phyloP scores from a whole-genome alignment of 768 basidiomycete species.

The Leccinum arenicola region DNA sequence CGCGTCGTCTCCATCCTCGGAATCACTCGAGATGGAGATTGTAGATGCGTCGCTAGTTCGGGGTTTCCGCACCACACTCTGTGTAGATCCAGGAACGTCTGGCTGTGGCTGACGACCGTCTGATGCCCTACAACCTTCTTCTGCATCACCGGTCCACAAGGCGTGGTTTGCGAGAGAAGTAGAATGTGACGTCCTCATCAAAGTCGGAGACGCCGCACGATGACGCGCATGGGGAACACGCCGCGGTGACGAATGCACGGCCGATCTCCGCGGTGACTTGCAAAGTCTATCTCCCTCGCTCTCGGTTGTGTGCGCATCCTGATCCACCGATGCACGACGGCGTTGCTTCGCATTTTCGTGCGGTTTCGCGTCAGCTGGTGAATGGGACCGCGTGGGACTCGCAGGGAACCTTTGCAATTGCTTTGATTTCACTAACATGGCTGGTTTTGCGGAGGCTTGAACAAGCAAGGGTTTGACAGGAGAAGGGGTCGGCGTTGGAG shows the following conservation, averaged over 20 bases:
- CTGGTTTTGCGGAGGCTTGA: neutral
- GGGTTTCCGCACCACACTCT: no score
- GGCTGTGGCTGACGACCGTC: neutral
- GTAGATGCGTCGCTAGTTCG: no score
- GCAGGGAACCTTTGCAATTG: constrained; percentile 5
- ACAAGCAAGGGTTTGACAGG: neutral
- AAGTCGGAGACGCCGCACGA: constrained; percentile 16
- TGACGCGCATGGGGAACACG: neutral
- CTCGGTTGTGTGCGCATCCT: constrained; percentile 1
- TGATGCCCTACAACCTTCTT: neutral
- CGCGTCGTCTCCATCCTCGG: constrained; percentile 19
- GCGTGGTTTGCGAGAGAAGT: neutral
- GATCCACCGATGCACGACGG: constrained; percentile 1
- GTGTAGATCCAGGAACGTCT: neutral
- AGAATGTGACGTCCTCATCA: neutral
- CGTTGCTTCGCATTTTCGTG: constrained; percentile 1
- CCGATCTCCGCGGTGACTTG: constrained; percentile 28
- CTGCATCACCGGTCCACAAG: neutral
- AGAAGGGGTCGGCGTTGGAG: constrained; percentile 21
- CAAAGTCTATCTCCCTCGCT: constrained; percentile 5
- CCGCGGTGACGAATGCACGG: constrained; percentile 25
- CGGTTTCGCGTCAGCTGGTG: neutral
- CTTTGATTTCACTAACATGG: neutral
- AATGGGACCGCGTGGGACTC: constrained; percentile 9
- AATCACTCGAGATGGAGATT: constrained; percentile 4